A percentile compares a stretch with the other conserved stretches of the same genome.
Conservation (phyloP, 2,329 filamentous ascomycete species). For the Claviceps sp. region DNA sequence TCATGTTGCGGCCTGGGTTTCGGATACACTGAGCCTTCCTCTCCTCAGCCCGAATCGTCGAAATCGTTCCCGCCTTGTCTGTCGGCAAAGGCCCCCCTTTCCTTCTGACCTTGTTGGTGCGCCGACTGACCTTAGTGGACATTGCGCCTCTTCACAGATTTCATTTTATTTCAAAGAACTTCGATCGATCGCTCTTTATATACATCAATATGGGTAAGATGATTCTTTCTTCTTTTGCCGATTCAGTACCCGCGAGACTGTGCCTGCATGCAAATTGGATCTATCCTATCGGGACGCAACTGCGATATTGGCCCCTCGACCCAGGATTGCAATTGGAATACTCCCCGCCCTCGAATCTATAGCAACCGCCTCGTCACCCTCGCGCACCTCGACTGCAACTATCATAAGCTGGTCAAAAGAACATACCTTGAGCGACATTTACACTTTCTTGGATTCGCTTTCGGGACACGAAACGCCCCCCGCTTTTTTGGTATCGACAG, state of each 20-base stretch:
- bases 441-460: constrained; percentile 30
- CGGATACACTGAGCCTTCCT: neutral
- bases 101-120: constrained; percentile 1
- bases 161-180: constrained; percentile 10
- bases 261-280: constrained; percentile 10
- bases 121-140: constrained; percentile 11
- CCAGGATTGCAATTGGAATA: neutral
- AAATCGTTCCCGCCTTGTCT: neutral
- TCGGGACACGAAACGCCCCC: constrained; percentile 1
- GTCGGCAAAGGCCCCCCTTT: constrained; percentile 12
- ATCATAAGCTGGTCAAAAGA: constrained; percentile 14
- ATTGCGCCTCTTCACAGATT: constrained; percentile 5
- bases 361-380: constrained; percentile 3
- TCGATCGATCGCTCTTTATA: constrained; percentile 24
- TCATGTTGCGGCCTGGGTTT: neutral
- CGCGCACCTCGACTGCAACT: neutral
- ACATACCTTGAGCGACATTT: constrained; percentile 29
- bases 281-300: constrained; percentile 4
- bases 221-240: constrained; percentile 15
- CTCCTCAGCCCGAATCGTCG: neutral
- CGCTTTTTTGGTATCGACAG: constrained; percentile 17
- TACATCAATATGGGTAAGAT: constrained; percentile 30
- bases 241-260: neutral
- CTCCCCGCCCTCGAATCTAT: neutral
- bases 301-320: constrained; percentile 11